Conservation (phyloP, 106 monocot species). For the Platanthera guangdongensis region DNA sequence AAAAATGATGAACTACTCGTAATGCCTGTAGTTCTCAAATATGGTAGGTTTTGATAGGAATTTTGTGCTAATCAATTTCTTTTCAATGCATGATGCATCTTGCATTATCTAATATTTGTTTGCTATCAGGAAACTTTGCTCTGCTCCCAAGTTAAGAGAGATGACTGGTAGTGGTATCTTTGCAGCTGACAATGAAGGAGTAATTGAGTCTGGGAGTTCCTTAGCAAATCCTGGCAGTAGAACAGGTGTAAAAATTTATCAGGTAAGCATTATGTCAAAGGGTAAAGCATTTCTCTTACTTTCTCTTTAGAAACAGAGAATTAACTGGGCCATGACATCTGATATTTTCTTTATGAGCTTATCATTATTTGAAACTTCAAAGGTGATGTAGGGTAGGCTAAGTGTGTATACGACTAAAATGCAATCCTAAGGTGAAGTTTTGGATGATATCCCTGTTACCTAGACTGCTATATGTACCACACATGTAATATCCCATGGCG, state of each 20-base stretch:
- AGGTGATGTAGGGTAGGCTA: not conserved
- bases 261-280: constrained; percentile 21
- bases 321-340: not conserved
- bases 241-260: constrained; percentile 33
- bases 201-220: constrained; percentile 32
- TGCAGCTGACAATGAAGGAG: constrained; percentile 30
- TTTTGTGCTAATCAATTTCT: constrained; percentile 1
- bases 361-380: not conserved
- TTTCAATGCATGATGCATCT: constrained; percentile 1
- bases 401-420: too few relatives aligned
- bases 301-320: not conserved
- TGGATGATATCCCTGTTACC: too few relatives aligned
- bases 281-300: not conserved
- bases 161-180: constrained; percentile 93
- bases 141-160: constrained; percentile 71
- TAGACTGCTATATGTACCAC: too few relatives aligned
- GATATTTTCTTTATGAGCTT: not conserved
- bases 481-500: too few relatives aligned
- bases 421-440: too few relatives aligned
- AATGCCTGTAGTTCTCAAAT: not conserved
- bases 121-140: constrained; percentile 67
- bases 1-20: not conserved
- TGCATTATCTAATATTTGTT: not conserved
- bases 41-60: not conserved
- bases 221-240: constrained; percentile 32